These are phyloP conservation scores for Picea abies DNA, from an alignment of 83 land plant species.

Conservation along the genomic window DNA sequence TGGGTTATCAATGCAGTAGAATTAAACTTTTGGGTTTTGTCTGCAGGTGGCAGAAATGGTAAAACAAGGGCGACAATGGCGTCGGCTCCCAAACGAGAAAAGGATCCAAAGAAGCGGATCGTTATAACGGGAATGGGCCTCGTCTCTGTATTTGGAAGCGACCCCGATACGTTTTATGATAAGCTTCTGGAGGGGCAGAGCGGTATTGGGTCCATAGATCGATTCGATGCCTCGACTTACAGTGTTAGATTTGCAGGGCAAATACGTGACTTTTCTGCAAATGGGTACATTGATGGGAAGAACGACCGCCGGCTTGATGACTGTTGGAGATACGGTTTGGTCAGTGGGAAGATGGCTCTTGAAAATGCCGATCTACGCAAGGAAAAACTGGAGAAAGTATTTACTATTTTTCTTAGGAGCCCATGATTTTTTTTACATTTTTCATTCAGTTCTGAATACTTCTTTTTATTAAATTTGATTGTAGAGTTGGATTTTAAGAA, in stretches of 20 bases:
- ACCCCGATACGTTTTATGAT: conserved; percentile 55
- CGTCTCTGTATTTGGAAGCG: conserved; percentile 72
- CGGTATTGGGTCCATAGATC: conserved; percentile 56
- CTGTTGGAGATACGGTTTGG: conserved; percentile 61
- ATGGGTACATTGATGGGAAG: conserved; percentile 75
- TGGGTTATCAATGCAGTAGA: background rate
- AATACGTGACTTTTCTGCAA: conserved; percentile 52
- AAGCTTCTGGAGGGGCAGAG: conserved; percentile 64
- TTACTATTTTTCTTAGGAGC: no score
- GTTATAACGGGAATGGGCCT: conserved; percentile 74
- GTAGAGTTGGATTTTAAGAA: no score
- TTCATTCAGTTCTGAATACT: no score
- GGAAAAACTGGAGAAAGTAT: conserved; percentile 24
- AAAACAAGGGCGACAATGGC: conserved; percentile 2
- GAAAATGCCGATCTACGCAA: conserved; percentile 41
- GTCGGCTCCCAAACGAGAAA: conserved; percentile 35
- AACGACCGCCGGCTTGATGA: conserved; percentile 71
- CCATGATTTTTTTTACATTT: no score
- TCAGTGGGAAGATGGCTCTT: conserved; percentile 63
- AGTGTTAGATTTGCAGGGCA: conserved; percentile 62
- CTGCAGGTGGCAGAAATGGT: conserved; percentile 11
- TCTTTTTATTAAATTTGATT: no score
- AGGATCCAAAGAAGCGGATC: conserved; percentile 64
- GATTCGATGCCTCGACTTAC: conserved; percentile 59
- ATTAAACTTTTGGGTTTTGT: background rate